Evolutionary conservation across 202 grass and related monocot genomes (phyloP).

Genomic region (Schoenoplectus tabernaemontani): DNA sequence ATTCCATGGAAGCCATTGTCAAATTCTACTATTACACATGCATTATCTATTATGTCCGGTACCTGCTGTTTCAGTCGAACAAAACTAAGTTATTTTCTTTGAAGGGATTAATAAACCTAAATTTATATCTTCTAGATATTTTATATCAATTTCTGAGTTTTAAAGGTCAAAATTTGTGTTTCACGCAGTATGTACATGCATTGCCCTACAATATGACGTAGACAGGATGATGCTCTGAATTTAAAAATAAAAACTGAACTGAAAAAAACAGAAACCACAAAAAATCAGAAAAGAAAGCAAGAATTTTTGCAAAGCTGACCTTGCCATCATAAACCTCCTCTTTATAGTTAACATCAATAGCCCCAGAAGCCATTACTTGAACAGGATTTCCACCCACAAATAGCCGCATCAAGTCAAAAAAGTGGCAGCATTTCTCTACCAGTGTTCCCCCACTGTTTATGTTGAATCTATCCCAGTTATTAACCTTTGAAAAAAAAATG

Average conservation of each 20-base stretch:
- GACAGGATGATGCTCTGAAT: neutral
- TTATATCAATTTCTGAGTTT: neutral
- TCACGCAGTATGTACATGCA: constrained; percentile 4
- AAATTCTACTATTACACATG: constrained; percentile 88
- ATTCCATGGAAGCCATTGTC: constrained; percentile 86
- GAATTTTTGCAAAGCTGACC: constrained; percentile 30
- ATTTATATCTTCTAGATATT: constrained; percentile 3
- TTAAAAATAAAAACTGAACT: neutral
- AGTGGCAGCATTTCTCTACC: constrained; percentile 96
- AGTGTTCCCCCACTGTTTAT: constrained; percentile 87
- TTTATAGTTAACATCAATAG: constrained; percentile 91
- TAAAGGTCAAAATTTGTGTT: neutral
- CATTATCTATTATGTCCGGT: constrained; percentile 97
- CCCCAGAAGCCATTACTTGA: constrained; percentile 89
- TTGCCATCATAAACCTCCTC: constrained; percentile 90
- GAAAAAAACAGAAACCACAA: neutral
- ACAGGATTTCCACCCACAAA: constrained; percentile 83
- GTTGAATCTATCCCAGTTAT: constrained; percentile 98
- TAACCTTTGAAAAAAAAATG: constrained; percentile 49
- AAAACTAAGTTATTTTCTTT: neutral
- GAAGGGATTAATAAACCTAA: neutral
- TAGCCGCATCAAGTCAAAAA: constrained; percentile 92
- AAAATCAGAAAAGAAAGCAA: neutral
- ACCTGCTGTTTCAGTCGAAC: constrained; percentile 36
- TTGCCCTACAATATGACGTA: neutral